Evolutionary conservation across 768 basidiomycete species (phyloP), one percentile per base, ranked within the genome.

Genomic region (Amanita jacksonii): DNA sequence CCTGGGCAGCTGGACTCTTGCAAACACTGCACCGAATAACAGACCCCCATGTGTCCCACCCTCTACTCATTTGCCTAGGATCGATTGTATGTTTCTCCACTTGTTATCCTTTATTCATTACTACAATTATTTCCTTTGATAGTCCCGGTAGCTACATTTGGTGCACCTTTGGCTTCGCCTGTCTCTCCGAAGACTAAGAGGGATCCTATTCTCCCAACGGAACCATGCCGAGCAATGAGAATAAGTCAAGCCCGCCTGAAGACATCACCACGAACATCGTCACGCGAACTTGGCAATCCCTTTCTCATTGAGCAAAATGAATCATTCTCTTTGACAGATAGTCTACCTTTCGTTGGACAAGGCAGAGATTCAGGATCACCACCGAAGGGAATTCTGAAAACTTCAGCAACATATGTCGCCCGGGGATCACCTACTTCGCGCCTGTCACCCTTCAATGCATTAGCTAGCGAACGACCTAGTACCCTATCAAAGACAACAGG

Each of bases 381-480:
- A 9, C 36, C 43, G 12, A 45, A 38, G 31, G 43, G 43, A 28
- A 45, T 45, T 28, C 30, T 45, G 24, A 45, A 45, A 15, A 45
- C 43, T 20, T 45, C 43, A 23, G 35, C 43, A 1, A 45, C 43
- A 13, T 45, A 37, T n/a, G 19, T 45, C 10, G 43, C 43, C 22
- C 43, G 43, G 18, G n/a, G n/a, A n/a, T n/a, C n/a, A n/a, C n/a
- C n/a, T n/a, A n/a, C n/a, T n/a, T n/a, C n/a, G n/a, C n/a, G n/a
- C n/a, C n/a, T n/a, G n/a, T n/a, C n/a, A n/a, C n/a, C n/a, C n/a
- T n/a, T n/a, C n/a, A n/a, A n/a, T n/a, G n/a, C n/a, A n/a, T n/a
- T n/a, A n/a, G n/a, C n/a, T n/a, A n/a, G n/a, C n/a, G n/a, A n/a
- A n/a, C n/a, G n/a, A n/a, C n/a, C n/a, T n/a, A n/a, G n/a, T n/a